Percentiles rank a stretch among this genome's conserved stretches.
Conservation (phyloP, 2,329 filamentous ascomycete genomes). For the Phoma sp. region DNA sequence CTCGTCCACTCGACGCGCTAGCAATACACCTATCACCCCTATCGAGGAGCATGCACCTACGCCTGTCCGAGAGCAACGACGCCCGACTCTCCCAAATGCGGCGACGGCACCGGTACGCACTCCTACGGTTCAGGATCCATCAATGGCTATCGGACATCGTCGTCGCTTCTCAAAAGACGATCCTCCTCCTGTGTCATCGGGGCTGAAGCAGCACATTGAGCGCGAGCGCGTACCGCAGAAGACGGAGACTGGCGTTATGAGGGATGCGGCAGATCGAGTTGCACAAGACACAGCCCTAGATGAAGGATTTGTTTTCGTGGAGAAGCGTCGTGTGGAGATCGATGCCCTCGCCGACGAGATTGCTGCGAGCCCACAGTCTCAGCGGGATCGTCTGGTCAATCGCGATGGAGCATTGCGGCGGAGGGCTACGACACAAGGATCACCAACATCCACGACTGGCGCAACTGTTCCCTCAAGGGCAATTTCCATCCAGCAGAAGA, state of each 20-base stretch:
- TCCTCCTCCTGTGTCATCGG: slow-evolving; percentile 53
- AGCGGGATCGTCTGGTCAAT: slow-evolving; percentile 56
- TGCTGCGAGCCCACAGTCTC: slow-evolving; percentile 75
- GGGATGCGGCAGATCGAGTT: slow-evolving; percentile 66
- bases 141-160: slow-evolving; percentile 59
- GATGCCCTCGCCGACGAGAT: slow-evolving; percentile 97
- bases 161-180: slow-evolving; percentile 66
- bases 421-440: slow-evolving; percentile 79
- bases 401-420: slow-evolving; percentile 72
- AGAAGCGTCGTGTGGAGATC: slow-evolving; percentile 94
- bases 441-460: slow-evolving; percentile 72
- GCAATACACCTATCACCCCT: slow-evolving; percentile 43
- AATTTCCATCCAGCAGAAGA: slow-evolving; percentile 74
- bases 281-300: slow-evolving; percentile 90
- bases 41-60: slow-evolving; percentile 46
- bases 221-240: slow-evolving; percentile 53
- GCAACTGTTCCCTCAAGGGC: slow-evolving; percentile 76
- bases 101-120: slow-evolving; percentile 56
- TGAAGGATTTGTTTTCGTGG: slow-evolving; percentile 93
- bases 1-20: slow-evolving; percentile 36
- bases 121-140: slow-evolving; percentile 45
- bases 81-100: slow-evolving; percentile 54
- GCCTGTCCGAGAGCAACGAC: slow-evolving; percentile 46
- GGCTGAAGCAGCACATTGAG: slow-evolving; percentile 58
- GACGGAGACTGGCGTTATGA: slow-evolving; percentile 46